Conservation (phyloP, 1,139 yeast species). For the Hanseniaspora sp. region DNA sequence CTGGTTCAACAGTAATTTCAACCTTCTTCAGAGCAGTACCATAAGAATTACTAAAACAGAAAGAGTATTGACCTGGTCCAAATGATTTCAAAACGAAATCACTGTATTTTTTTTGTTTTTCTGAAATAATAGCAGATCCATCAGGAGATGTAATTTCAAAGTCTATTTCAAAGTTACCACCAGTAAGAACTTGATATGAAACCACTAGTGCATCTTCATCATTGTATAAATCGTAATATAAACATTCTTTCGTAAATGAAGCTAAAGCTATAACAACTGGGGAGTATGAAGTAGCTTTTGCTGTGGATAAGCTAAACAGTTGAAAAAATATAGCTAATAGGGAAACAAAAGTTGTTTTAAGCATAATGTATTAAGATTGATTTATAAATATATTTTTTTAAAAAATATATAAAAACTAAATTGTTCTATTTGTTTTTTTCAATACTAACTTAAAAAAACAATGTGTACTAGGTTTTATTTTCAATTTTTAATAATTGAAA, state of each 20-base stretch:
- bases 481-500: too few relatives aligned
- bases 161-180: slow-evolving; percentile 60
- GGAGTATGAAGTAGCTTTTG: slow-evolving; percentile 20
- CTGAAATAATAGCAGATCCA: slow-evolving; percentile 45
- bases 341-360: not conserved
- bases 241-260: slow-evolving; percentile 35
- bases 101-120: slow-evolving; percentile 47
- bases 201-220: slow-evolving; percentile 33
- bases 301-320: not conserved
- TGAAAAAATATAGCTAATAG: not conserved
- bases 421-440: too few relatives aligned
- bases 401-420: not conserved
- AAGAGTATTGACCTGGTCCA: slow-evolving; percentile 51
- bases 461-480: too few relatives aligned
- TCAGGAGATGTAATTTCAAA: slow-evolving; percentile 51
- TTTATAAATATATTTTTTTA: not conserved
- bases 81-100: slow-evolving; percentile 45
- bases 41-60: slow-evolving; percentile 56
- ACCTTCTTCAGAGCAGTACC: slow-evolving; percentile 56
- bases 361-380: not conserved
- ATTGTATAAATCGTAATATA: slow-evolving; percentile 29
- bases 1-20: slow-evolving; percentile 50
- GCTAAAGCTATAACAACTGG: slow-evolving; percentile 31
- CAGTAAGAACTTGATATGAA: slow-evolving; percentile 44
- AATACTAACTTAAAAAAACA: too few relatives aligned